phyloP scores from a whole-genome alignment of 208 protist species.

The Leishmania martiniquensis region DNA sequence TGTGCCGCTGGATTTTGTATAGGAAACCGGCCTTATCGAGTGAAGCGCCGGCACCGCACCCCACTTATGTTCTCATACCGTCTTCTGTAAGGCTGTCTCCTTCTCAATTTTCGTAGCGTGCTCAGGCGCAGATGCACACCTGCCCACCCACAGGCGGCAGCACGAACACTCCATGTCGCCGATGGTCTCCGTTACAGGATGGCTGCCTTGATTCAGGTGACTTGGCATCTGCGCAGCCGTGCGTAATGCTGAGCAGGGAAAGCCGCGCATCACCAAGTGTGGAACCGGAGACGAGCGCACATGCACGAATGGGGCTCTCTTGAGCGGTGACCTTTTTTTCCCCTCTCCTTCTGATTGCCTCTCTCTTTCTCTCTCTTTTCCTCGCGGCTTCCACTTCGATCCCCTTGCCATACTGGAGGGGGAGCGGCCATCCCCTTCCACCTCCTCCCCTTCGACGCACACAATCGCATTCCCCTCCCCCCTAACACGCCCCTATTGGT shows the following conservation, averaged over 20 bases:
- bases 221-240: not conserved
- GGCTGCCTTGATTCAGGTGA: not conserved
- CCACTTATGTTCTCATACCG: not conserved
- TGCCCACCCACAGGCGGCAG: not conserved
- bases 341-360: slow-evolving; percentile 2
- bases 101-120: not conserved
- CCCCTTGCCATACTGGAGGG: not conserved
- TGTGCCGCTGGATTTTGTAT: not conserved
- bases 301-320: not conserved
- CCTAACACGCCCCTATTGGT: not conserved
- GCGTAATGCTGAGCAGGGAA: not conserved
- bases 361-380: slow-evolving; percentile 6
- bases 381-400: not conserved
- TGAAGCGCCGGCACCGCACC: not conserved
- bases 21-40: not conserved
- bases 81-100: not conserved
- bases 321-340: slow-evolving; percentile 1
- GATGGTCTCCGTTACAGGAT: not conserved
- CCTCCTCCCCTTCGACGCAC: no score
- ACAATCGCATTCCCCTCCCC: no score
- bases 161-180: not conserved
- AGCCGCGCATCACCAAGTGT: not conserved
- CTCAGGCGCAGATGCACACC: not conserved
- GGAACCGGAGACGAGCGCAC: not conserved
- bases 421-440: not conserved